Evolutionary conservation across 805 yeast genomes (phyloP).

Genomic region (Nakazawaea ishiwadae): DNA sequence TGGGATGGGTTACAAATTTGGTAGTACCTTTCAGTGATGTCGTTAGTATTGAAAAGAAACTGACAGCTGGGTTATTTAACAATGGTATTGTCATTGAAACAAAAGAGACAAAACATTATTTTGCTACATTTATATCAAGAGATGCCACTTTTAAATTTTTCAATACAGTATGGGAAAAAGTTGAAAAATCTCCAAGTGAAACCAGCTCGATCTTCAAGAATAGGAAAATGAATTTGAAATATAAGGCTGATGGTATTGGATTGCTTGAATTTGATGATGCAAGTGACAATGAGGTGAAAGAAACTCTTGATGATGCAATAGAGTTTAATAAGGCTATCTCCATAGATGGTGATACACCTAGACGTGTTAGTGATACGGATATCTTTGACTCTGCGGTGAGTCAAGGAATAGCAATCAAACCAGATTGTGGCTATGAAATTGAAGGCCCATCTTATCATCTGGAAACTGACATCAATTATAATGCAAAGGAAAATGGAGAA

Average conservation of each 20-base stretch:
- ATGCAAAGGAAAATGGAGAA: slow-evolving; percentile 43
- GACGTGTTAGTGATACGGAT: slow-evolving; percentile 13
- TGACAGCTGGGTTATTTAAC: slow-evolving; percentile 86
- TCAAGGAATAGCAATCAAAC: slow-evolving; percentile 27
- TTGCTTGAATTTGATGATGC: slow-evolving; percentile 24
- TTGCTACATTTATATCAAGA: slow-evolving; percentile 84
- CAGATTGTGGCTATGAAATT: slow-evolving; percentile 35
- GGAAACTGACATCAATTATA: slow-evolving; percentile 47
- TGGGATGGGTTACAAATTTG: slow-evolving; percentile 88
- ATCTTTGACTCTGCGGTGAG: slow-evolving; percentile 22
- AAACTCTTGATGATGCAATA: slow-evolving; percentile 5
- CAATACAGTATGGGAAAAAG: slow-evolving; percentile 60
- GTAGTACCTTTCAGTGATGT: slow-evolving; percentile 71
- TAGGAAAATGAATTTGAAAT: slow-evolving; percentile 7
- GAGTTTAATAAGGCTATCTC: slow-evolving; percentile 12
- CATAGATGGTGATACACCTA: slow-evolving; percentile 20
- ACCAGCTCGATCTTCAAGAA: slow-evolving; percentile 5
- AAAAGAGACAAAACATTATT: slow-evolving; percentile 57
- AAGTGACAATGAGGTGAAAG: slow-evolving; percentile 3
- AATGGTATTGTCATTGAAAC: slow-evolving; percentile 81
- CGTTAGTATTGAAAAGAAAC: slow-evolving; percentile 67
- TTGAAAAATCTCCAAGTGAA: slow-evolving; percentile 17
- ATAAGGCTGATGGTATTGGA: slow-evolving; percentile 10
- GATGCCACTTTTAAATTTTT: slow-evolving; percentile 73
- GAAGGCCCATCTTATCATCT: slow-evolving; percentile 64